Conservation (phyloP, 306 rosid species). For the Dryas octopetala region DNA sequence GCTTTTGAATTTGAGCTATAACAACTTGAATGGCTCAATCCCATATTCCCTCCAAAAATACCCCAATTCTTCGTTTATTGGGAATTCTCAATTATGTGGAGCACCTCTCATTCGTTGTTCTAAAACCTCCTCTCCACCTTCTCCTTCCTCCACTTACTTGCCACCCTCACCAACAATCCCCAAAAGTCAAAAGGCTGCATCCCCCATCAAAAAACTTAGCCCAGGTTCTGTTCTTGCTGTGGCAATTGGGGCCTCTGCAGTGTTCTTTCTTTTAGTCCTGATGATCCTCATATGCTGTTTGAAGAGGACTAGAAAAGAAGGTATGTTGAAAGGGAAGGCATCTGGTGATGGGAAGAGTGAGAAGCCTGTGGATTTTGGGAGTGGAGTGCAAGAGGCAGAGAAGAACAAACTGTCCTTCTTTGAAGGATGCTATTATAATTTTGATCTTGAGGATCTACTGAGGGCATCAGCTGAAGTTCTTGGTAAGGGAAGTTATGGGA, state of each 20-base stretch:
- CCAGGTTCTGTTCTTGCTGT: conserved; percentile 48
- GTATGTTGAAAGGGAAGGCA: conserved; percentile 53
- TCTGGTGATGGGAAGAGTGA: conserved; percentile 57
- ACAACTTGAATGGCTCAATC: conserved; percentile 63
- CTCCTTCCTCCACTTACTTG: conserved; percentile 36
- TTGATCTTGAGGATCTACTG: conserved; percentile 78
- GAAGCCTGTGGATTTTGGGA: conserved; percentile 69
- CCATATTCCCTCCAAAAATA: conserved; percentile 59
- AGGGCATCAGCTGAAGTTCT: conserved; percentile 92
- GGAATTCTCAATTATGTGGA: conserved; percentile 64
- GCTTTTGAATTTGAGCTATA: conserved; percentile 60
- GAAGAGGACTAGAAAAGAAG: conserved; percentile 36
- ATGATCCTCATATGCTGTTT: conserved; percentile 41
- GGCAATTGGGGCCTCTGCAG: conserved; percentile 49
- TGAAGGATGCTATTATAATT: conserved; percentile 55
- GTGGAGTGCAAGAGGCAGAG: conserved; percentile 80
- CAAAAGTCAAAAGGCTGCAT: conserved; percentile 30
- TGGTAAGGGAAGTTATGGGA: conserved; percentile 80
- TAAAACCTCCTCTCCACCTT: conserved; percentile 44
- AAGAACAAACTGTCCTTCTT: conserved; percentile 80
- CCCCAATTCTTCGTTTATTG: conserved; percentile 59
- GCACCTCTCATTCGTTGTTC: conserved; percentile 56
- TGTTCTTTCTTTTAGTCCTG: conserved; percentile 41
- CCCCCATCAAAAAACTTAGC: conserved; percentile 42
- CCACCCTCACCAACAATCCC: conserved; percentile 36